Evolutionary conservation across 441 rosid species (phyloP).

Genomic region (Populus hybrid): DNA sequence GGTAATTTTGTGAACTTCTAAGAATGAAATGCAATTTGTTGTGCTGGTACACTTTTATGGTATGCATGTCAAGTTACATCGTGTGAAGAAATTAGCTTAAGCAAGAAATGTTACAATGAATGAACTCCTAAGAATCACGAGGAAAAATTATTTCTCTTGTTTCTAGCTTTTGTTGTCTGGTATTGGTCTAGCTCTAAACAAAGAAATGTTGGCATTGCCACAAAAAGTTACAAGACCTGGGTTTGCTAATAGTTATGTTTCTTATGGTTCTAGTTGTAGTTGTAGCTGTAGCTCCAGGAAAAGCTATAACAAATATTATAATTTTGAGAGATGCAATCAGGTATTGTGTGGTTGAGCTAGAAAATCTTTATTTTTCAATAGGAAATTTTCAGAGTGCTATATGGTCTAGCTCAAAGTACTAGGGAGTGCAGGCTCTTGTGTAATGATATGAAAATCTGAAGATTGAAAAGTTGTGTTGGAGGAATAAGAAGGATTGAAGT

Average conservation of each 20-base stretch:
- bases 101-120: neutral
- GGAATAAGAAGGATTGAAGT: neutral
- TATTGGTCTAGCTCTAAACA: neutral
- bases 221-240: neutral
- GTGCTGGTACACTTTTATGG: neutral
- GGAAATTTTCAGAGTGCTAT: neutral
- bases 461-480: neutral
- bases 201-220: neutral
- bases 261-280: neutral
- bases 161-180: neutral
- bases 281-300: neutral
- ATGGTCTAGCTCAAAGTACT: neutral
- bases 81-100: neutral
- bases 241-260: neutral
- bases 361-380: neutral
- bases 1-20: neutral
- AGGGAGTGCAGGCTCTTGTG: neutral
- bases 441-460: neutral
- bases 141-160: neutral
- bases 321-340: neutral
- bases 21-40: neutral
- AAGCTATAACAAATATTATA: neutral
- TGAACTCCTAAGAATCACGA: neutral
- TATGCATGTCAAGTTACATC: neutral
- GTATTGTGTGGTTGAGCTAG: neutral